Evolutionary conservation across 805 yeast genomes (phyloP).

Genomic region (Starmerella lactis-condensi): DNA sequence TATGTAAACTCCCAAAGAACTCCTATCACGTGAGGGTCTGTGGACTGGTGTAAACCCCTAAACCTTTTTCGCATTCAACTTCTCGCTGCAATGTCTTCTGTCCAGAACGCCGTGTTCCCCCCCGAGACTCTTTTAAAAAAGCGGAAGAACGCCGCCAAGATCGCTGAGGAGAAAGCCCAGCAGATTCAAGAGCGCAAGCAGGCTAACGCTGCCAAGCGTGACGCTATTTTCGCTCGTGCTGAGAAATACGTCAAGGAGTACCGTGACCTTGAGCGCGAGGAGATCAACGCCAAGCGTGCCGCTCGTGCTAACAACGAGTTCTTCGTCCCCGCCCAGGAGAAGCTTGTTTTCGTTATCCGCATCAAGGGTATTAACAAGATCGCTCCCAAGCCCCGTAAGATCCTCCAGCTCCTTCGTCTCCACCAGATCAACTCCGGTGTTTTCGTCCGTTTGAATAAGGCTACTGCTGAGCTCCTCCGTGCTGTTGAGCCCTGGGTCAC

Average conservation of each 20-base stretch:
- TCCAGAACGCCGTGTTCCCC: constrained; percentile 20
- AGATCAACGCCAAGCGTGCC: constrained; percentile 61
- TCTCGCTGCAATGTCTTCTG: constrained; percentile 6
- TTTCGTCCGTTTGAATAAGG: constrained; percentile 87
- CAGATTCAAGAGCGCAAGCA: constrained; percentile 28
- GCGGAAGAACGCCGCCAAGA: constrained; percentile 38
- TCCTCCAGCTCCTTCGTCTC: constrained; percentile 74
- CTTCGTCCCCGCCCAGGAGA: constrained; percentile 88
- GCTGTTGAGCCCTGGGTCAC: constrained; percentile 93
- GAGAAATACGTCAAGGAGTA: constrained; percentile 93
- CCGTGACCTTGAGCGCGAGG: constrained; percentile 77
- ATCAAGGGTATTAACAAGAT: constrained; percentile 99
- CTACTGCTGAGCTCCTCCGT: constrained; percentile 78
- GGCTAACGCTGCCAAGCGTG: constrained; percentile 21
- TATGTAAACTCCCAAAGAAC: too few relatives aligned
- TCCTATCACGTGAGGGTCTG: too few relatives aligned
- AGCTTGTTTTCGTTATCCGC: constrained; percentile 89
- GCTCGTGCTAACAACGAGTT: constrained; percentile 84
- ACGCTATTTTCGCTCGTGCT: constrained; percentile 73
- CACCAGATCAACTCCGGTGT: constrained; percentile 90
- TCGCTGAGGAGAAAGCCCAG: constrained; percentile 37
- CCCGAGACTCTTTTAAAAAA: constrained; percentile 45
- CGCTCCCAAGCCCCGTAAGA: constrained; percentile 99
- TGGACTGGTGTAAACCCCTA: too few relatives aligned
- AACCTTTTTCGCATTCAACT: constrained; percentile 7